A percentile compares a stretch with the other conserved stretches of the same genome.
Evolutionary conservation across 305 asterid genomes (phyloP).

Genomic region (Lippia alba): DNA sequence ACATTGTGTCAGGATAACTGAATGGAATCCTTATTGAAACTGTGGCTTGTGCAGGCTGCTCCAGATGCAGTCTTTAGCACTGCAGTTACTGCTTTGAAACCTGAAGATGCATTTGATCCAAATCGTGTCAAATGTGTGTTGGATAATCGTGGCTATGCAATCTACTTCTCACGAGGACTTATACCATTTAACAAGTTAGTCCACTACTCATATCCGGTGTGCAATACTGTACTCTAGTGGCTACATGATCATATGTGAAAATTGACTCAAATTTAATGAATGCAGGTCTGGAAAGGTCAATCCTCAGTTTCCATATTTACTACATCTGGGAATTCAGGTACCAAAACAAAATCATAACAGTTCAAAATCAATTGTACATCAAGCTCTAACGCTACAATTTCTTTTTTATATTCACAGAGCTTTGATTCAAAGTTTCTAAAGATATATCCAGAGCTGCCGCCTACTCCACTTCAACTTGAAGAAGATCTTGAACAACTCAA

Average conservation of each 20-base stretch:
- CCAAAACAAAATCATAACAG: slow-evolving; percentile 1
- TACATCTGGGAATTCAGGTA: slow-evolving; percentile 99
- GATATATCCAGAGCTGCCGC: slow-evolving; percentile 72
- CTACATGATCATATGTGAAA: background rate
- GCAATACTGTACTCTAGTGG: slow-evolving; percentile 8
- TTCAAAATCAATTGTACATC: background rate
- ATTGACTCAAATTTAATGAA: slow-evolving; percentile 6
- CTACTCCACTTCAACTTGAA: slow-evolving; percentile 92
- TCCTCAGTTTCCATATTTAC: slow-evolving; percentile 83
- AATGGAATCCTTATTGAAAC: slow-evolving; percentile 48
- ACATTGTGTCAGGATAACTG: slow-evolving; percentile 1
- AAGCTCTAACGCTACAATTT: slow-evolving; percentile 18
- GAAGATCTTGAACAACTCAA: slow-evolving; percentile 98
- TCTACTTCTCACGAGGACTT: slow-evolving; percentile 83
- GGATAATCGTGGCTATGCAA: slow-evolving; percentile 79
- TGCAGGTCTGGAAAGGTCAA: slow-evolving; percentile 82
- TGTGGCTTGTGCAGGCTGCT: slow-evolving; percentile 62
- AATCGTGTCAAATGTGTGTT: slow-evolving; percentile 92
- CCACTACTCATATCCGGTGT: slow-evolving; percentile 16
- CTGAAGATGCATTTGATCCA: slow-evolving; percentile 88
- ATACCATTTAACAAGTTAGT: slow-evolving; percentile 75
- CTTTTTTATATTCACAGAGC: slow-evolving; percentile 56
- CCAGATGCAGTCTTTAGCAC: slow-evolving; percentile 99
- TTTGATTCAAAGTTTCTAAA: slow-evolving; percentile 79
- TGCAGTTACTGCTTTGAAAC: slow-evolving; percentile 80